These are phyloP conservation scores for Gastrolobium bilobum DNA, from an alignment of 306 rosid genomes.

Conservation along the genomic window DNA sequence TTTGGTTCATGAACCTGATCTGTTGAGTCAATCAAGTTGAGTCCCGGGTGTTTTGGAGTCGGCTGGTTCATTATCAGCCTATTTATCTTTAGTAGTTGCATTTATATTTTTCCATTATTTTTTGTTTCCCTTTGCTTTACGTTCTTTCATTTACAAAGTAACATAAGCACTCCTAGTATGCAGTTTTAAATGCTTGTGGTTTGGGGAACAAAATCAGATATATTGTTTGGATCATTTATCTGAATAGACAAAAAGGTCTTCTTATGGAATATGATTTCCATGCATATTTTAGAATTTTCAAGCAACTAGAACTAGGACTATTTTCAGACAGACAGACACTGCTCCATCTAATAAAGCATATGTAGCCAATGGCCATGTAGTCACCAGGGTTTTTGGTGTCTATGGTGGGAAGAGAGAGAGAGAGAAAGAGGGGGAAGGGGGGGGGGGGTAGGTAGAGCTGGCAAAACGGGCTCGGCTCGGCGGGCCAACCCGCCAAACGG, in stretches of 20 bases:
- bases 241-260: background rate
- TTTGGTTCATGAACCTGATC: background rate
- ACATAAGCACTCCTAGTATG: background rate
- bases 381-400: background rate
- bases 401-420: background rate
- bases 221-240: background rate
- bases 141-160: conserved; percentile 5
- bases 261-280: background rate
- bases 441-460: too few species aligned
- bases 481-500: too few species aligned
- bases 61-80: background rate
- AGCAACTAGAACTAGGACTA: too few species aligned
- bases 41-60: background rate
- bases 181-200: background rate
- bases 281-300: background rate
- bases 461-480: too few species aligned
- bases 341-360: background rate
- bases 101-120: background rate
- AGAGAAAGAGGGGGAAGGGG: too few species aligned
- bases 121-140: background rate
- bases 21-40: background rate
- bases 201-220: background rate
- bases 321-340: background rate
- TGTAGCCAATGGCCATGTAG: background rate
- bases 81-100: background rate